Evolutionary conservation across 345 rosid species (phyloP).

Genomic region (Isatis tinctoria): DNA sequence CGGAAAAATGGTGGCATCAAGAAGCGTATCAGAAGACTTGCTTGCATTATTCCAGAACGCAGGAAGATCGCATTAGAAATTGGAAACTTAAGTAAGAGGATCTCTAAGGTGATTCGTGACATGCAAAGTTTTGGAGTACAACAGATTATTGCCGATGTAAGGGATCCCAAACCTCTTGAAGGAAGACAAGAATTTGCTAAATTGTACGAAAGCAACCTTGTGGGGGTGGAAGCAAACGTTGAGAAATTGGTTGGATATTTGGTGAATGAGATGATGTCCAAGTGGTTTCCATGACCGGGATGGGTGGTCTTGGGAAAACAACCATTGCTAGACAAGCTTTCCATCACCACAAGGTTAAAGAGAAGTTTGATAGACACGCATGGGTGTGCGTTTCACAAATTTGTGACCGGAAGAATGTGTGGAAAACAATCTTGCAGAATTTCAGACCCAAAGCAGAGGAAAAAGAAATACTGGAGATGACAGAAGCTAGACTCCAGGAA

Average conservation of each 20-base stretch:
- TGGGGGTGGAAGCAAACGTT: constrained; percentile 37
- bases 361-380: constrained; percentile 19
- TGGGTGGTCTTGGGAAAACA: constrained; percentile 57
- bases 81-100: not conserved
- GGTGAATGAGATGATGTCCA: not conserved
- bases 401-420: constrained; percentile 9
- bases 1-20: not conserved
- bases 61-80: not conserved
- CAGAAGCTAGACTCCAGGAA: constrained; percentile 1
- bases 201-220: constrained; percentile 21
- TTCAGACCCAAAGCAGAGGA: constrained; percentile 23
- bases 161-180: not conserved
- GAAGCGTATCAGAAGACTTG: not conserved
- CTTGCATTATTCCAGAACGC: not conserved
- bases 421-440: constrained; percentile 27
- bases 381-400: constrained; percentile 40
- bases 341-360: constrained; percentile 11
- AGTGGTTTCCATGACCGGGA: constrained; percentile 39
- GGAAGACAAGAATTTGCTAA: constrained; percentile 4
- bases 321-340: constrained; percentile 34
- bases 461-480: constrained; percentile 8
- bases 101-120: not conserved
- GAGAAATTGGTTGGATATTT: constrained; percentile 4
- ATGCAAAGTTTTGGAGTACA: not conserved
- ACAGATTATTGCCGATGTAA: not conserved